Evolutionary conservation across 1,139 yeast species (phyloP), one percentile per base, ranked within the genome.

Genomic region (Zygoascus meyerae): DNA sequence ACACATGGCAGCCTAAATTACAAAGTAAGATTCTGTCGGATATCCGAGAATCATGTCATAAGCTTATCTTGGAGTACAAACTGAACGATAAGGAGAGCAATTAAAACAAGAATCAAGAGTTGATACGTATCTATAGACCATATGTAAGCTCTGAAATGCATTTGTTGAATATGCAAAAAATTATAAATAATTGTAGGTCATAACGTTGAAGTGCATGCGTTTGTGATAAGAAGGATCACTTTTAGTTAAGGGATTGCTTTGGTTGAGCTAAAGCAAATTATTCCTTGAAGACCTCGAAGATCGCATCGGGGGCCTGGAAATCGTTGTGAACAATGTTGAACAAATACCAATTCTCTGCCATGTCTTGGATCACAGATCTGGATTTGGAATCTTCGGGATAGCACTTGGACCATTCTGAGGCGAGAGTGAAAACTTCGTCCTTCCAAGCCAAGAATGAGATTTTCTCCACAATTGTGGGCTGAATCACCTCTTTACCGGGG

Each of bases 361-460:
- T 65, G 2, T 64, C 57, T 32, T 70, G 59, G 55, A 90, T 67
- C 47, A 86, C 72, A 6, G 56, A 55, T 51, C 63, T 52, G 12
- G 70, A 43, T 21, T 56, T 48, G 12, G 67, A 53, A 33, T 63
- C 68, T 40, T 65, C 64, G n/a, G 67, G 67, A 40, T 65, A 70
- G 48, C 72, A 67, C 31, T 70, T 69, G 35, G 74, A 68, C 98
- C 98, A 92, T 63, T 87, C 96, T 41, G 76, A 70, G 49, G 90
- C 76, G 52, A 92, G 79, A 55, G 87, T 74, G 73, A 77, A 92
- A 33, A 92, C 94, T 67, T 92, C 98, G 64, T 90, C 97, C 65
- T 87, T 90, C 98, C 98, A 92, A 8, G 97, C 95, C 58, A 86
- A 71, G 68, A 87, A 87, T 2, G 95, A 84, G 28, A 82, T 79